Evolutionary conservation across 371 early-diverging fungal species (phyloP).

Genomic region (Mucor saturninus): DNA sequence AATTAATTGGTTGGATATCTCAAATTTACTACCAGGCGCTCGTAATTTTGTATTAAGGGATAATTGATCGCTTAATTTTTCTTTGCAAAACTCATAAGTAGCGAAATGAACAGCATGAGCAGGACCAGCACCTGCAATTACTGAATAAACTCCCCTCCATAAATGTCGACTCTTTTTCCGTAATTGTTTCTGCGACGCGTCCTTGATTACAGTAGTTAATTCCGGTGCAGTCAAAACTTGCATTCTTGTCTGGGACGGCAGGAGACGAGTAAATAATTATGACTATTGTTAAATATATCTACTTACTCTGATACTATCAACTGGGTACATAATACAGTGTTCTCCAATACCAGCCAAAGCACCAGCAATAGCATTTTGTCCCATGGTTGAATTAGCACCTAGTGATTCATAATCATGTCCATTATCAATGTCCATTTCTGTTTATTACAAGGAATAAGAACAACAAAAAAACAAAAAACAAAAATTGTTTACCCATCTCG

Average conservation of each 20-base stretch:
- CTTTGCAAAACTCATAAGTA: constrained; percentile 90
- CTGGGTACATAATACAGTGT: constrained; percentile 93
- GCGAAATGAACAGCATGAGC: constrained; percentile 96
- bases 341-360: constrained; percentile 97
- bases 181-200: constrained; percentile 11
- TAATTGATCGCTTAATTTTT: constrained; percentile 48
- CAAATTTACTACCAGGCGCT: constrained; percentile 33
- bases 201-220: constrained; percentile 1
- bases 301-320: constrained; percentile 91
- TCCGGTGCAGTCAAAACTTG: constrained; percentile 39
- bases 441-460: no score
- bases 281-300: neutral
- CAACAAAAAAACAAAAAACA: no score
- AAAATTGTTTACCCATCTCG: no score
- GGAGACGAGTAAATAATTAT: constrained; percentile 1
- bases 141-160: constrained; percentile 92
- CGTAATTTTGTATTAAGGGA: constrained; percentile 8
- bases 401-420: constrained; percentile 91
- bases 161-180: constrained; percentile 50
- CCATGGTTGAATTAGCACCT: constrained; percentile 76
- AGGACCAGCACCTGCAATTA: constrained; percentile 93
- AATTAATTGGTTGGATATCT: constrained; percentile 60
- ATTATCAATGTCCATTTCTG: constrained; percentile 12
- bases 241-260: constrained; percentile 45
- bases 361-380: constrained; percentile 88